These are phyloP conservation scores for Cytospora piceicola DNA, from an alignment of 2,329 filamentous ascomycete species.

Conservation along the genomic window DNA sequence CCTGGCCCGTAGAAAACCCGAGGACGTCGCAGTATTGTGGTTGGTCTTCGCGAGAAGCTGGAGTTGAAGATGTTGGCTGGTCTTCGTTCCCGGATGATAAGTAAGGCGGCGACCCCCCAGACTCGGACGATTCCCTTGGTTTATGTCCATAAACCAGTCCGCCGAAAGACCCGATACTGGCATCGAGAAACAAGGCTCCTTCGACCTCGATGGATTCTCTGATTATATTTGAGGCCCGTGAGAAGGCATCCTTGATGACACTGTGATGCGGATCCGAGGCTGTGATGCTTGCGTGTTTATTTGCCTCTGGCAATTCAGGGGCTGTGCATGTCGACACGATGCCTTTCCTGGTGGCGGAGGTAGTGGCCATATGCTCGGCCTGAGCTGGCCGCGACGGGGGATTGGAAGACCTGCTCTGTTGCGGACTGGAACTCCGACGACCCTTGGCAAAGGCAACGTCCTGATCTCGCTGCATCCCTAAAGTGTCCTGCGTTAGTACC, in stretches of 20 bases:
- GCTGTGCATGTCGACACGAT: background rate
- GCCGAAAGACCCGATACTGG: conserved; percentile 38
- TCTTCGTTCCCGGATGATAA: conserved; percentile 20
- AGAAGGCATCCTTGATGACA: conserved; percentile 37
- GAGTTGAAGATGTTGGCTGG: background rate
- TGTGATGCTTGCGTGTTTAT: background rate
- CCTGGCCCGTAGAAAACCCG: conserved; percentile 43
- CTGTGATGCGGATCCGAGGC: conserved; percentile 7
- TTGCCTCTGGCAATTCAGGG: background rate
- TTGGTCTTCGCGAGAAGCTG: background rate
- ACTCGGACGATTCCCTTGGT: conserved; percentile 30
- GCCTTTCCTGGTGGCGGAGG: background rate
- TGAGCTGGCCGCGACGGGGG: background rate
- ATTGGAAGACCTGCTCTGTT: background rate
- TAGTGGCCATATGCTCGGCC: background rate
- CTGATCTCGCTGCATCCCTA: conserved; percentile 9
- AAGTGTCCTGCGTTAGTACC: background rate
- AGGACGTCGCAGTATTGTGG: conserved; percentile 39
- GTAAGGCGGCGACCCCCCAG: conserved; percentile 28
- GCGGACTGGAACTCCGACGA: background rate
- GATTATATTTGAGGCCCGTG: conserved; percentile 48
- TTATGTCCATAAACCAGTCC: conserved; percentile 33
- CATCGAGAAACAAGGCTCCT: conserved; percentile 44
- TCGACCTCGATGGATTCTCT: conserved; percentile 48
- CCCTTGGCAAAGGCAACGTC: background rate